phyloP scores from a whole-genome alignment of 2,329 filamentous ascomycete genomes.

The Fusarium sp. region DNA sequence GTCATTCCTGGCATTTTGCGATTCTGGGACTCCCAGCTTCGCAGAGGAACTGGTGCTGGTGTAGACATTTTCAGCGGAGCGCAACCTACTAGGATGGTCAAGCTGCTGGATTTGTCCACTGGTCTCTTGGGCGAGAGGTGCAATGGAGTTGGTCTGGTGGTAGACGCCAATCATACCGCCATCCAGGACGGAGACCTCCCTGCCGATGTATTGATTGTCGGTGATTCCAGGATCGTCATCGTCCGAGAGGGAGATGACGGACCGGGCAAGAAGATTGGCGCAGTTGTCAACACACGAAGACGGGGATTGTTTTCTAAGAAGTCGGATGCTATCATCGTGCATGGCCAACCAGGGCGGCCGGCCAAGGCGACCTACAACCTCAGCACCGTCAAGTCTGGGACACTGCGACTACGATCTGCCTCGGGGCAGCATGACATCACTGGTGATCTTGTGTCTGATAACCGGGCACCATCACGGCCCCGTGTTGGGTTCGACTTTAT shows the following conservation, averaged over 20 bases:
- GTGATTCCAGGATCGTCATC: slow-evolving; percentile 67
- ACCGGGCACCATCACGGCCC: slow-evolving; percentile 45
- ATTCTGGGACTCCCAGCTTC: slow-evolving; percentile 71
- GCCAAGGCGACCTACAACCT: slow-evolving; percentile 63
- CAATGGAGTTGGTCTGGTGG: slow-evolving; percentile 61
- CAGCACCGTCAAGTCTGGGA: slow-evolving; percentile 57
- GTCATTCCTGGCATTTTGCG: slow-evolving; percentile 65
- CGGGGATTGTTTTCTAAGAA: slow-evolving; percentile 53
- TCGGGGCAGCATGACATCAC: slow-evolving; percentile 42
- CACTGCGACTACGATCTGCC: slow-evolving; percentile 47
- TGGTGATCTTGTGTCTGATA: slow-evolving; percentile 29
- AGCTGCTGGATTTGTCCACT: slow-evolving; percentile 63
- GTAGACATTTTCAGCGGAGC: slow-evolving; percentile 68
- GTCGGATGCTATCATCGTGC: slow-evolving; percentile 66
- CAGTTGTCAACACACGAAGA: slow-evolving; percentile 49
- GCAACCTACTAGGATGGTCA: slow-evolving; percentile 67
- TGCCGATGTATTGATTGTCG: slow-evolving; percentile 65
- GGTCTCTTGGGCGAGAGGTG: slow-evolving; percentile 69
- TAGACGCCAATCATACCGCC: slow-evolving; percentile 47
- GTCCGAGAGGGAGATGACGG: slow-evolving; percentile 65
- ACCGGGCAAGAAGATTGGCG: slow-evolving; percentile 57
- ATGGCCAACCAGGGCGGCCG: slow-evolving; percentile 55
- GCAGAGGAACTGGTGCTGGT: slow-evolving; percentile 61
- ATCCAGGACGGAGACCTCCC: slow-evolving; percentile 56
- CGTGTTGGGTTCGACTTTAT: slow-evolving; percentile 62